Evolutionary conservation across 176 grass and related monocot species (phyloP), one percentile per base, ranked within the genome.

Genomic region (Themeda triandra): DNA sequence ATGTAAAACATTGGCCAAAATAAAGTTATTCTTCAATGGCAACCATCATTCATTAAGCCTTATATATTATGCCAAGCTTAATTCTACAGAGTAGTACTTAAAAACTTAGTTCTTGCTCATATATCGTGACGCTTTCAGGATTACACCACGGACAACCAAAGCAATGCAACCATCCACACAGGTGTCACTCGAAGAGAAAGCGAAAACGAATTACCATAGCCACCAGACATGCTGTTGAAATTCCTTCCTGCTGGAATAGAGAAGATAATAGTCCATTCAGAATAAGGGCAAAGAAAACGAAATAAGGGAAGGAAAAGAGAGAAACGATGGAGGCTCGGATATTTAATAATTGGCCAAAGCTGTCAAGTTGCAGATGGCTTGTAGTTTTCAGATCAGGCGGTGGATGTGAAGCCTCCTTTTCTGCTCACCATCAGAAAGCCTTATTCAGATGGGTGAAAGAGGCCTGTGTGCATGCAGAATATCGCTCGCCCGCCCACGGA

Each of bases 281-380:
- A 59, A 86, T 25, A 71, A 90, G 15, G 62, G 42, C 6, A 73
- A 70, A 2, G 17, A 18, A 11, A 66, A 51, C 10, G 21, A 79
- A 56, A 80, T 17, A 14, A 78, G 31, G 60, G 23, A 29, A 13
- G 71, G 15, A 77, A 84, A 64, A 66, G 10, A 68, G 28, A 28
- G 15, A 44, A 62, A 82, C 25, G 42, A 71, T 77, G 64, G 53
- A 83, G 45, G 58, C 44, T 14, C 48, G 2, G 30, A 62, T 68
- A 48, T 87, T 75, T 84, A 87, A 91, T 87, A 83, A 83, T 87
- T 79, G 89, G 45, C 68, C 71, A 75, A 85, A 84, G 85, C 25
- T 30, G 85, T 76, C 76, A 76, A 87, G 75, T 80, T 80, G 85
- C 25, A 4, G 69, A 87, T 87, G 89, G 48, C 63, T 75, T 28